These are phyloP conservation scores for Trifolium subterraneum DNA, from an alignment of 306 rosid species.

Conservation along the genomic window DNA sequence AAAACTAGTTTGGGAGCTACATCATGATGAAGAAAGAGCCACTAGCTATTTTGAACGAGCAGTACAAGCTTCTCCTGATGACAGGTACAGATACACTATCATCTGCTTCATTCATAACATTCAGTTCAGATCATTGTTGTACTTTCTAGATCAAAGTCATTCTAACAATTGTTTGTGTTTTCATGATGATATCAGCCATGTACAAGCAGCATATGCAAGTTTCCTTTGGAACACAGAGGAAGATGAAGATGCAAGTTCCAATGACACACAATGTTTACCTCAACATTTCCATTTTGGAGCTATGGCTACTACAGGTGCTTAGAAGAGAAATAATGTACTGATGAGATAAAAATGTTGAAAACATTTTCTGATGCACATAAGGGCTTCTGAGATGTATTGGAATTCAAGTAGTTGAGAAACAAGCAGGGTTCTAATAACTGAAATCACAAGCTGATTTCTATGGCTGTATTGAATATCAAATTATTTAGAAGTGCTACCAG, in stretches of 20 bases:
- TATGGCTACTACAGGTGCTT: constrained; percentile 62
- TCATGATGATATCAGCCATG: constrained; percentile 58
- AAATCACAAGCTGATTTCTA: constrained; percentile 6
- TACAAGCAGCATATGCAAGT: constrained; percentile 84
- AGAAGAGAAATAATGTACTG: constrained; percentile 3
- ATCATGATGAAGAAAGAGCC: constrained; percentile 74
- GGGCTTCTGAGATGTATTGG: neutral
- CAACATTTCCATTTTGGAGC: constrained; percentile 42
- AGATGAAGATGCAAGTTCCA: constrained; percentile 39
- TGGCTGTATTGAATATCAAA: neutral
- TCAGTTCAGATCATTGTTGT: neutral
- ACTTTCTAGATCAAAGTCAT: neutral
- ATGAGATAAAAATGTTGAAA: neutral
- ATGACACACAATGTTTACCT: constrained; percentile 32
- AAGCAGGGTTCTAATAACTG: too few relatives aligned
- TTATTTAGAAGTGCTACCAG: neutral
- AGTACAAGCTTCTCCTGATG: constrained; percentile 77
- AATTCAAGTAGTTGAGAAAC: neutral
- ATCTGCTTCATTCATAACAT: neutral
- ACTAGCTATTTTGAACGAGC: constrained; percentile 72
- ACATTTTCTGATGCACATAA: neutral
- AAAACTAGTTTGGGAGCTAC: constrained; percentile 76
- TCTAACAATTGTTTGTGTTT: constrained; percentile 34
- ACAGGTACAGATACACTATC: constrained; percentile 58
- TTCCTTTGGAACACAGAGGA: constrained; percentile 91